These are phyloP conservation scores for Juglanconis oblonga DNA, from an alignment of 2,329 filamentous ascomycete species.

Conservation along the genomic window DNA sequence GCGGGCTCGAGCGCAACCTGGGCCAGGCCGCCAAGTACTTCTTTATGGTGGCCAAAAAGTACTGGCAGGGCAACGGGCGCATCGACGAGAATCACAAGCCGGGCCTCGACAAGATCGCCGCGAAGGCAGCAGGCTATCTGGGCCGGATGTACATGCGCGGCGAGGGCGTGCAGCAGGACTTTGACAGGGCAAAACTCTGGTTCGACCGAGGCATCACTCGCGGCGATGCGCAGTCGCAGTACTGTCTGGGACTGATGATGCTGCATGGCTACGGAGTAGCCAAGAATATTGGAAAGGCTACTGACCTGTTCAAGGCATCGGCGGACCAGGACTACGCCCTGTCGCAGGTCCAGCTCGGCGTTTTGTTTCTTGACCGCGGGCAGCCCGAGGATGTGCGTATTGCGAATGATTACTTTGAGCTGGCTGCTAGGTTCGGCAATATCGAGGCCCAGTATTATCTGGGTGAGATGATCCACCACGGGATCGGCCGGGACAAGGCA, in stretches of 20 bases:
- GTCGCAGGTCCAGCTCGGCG: slow-evolving; percentile 78
- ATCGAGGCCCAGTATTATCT: slow-evolving; percentile 92
- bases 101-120: slow-evolving; percentile 73
- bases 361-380: slow-evolving; percentile 83
- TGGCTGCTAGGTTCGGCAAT: slow-evolving; percentile 76
- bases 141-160: slow-evolving; percentile 88
- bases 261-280: slow-evolving; percentile 70
- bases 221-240: slow-evolving; percentile 80
- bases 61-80: slow-evolving; percentile 79
- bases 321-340: slow-evolving; percentile 79
- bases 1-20: slow-evolving; percentile 70
- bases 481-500: slow-evolving; percentile 74
- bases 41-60: slow-evolving; percentile 71
- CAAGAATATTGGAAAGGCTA: slow-evolving; percentile 68
- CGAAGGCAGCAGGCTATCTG: slow-evolving; percentile 81
- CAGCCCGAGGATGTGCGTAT: slow-evolving; percentile 64
- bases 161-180: slow-evolving; percentile 79
- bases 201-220: slow-evolving; percentile 75
- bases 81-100: slow-evolving; percentile 66
- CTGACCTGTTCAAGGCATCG: slow-evolving; percentile 72
- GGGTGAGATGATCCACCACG: slow-evolving; percentile 79
- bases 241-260: slow-evolving; percentile 80
- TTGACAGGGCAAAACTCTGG: slow-evolving; percentile 73
- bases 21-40: slow-evolving; percentile 77
- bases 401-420: slow-evolving; percentile 83